Conservation (phyloP, 2,329 filamentous ascomycete species). For the Phaeosphaeria sp. region DNA sequence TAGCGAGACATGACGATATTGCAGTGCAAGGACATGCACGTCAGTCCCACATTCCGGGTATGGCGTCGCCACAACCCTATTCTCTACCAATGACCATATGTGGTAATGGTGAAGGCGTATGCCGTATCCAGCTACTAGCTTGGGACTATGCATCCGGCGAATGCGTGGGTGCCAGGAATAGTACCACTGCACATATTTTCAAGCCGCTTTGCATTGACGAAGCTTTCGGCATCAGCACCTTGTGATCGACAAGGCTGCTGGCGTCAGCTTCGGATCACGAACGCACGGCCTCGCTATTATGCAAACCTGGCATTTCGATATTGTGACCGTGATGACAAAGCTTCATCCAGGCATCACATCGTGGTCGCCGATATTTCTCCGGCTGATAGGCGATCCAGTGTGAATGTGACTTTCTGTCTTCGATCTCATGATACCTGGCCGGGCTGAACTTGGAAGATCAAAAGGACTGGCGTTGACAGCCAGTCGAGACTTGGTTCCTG, state of each 20-base stretch:
- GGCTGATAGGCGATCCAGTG: slow-evolving; percentile 35
- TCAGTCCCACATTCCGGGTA: slow-evolving; percentile 1
- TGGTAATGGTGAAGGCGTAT: slow-evolving; percentile 5
- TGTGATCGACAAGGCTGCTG: not conserved
- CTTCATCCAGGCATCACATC: slow-evolving; percentile 7
- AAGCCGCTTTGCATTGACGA: not conserved
- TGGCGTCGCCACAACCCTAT: slow-evolving; percentile 9
- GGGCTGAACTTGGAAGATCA: slow-evolving; percentile 39
- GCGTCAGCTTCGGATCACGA: not conserved
- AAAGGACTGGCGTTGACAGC: slow-evolving; percentile 38
- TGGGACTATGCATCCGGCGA: no score
- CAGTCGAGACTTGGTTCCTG: slow-evolving; percentile 28
- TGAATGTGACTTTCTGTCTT: slow-evolving; percentile 21
- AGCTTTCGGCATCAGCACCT: not conserved
- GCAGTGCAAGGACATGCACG: slow-evolving; percentile 4
- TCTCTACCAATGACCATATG: slow-evolving; percentile 6
- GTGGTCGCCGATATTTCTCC: slow-evolving; percentile 10
- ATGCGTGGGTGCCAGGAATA: slow-evolving; percentile 1
- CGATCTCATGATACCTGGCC: slow-evolving; percentile 21
- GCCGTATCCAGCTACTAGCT: no score
- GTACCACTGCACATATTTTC: not conserved
- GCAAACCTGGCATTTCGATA: not conserved
- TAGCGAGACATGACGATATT: not conserved
- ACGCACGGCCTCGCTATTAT: not conserved
- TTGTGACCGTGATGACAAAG: not conserved